phyloP scores from a whole-genome alignment of 2,329 filamentous ascomycete genomes.

The Botrytis squamosa region DNA sequence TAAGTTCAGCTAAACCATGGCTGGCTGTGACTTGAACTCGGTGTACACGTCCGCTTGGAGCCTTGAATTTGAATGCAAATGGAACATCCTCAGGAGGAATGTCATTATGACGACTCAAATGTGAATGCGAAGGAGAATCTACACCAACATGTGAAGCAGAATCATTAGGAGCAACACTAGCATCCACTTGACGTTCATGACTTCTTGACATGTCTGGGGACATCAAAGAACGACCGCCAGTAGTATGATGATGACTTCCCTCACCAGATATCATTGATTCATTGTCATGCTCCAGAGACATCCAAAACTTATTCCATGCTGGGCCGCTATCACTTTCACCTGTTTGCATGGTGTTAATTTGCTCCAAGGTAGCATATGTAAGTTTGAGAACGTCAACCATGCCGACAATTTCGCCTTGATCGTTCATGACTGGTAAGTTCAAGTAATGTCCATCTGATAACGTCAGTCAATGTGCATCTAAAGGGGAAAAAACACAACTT shows the following conservation, averaged over 20 bases:
- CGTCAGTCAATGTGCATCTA: slow-evolving; percentile 26
- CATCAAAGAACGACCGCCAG: slow-evolving; percentile 72
- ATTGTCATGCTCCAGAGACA: slow-evolving; percentile 83
- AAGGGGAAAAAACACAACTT: slow-evolving; percentile 41
- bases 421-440: slow-evolving; percentile 98
- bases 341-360: slow-evolving; percentile 92
- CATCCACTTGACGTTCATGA: slow-evolving; percentile 62
- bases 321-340: slow-evolving; percentile 82
- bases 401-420: slow-evolving; percentile 92
- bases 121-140: slow-evolving; percentile 72
- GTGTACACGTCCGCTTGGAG: slow-evolving; percentile 90
- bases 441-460: slow-evolving; percentile 88
- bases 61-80: slow-evolving; percentile 99
- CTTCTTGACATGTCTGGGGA: slow-evolving; percentile 71
- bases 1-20: slow-evolving; percentile 76
- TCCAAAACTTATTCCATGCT: slow-evolving; percentile 99
- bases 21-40: slow-evolving; percentile 80
- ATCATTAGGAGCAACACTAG: slow-evolving; percentile 88
- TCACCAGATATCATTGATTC: slow-evolving; percentile 96
- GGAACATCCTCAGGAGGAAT: slow-evolving; percentile 66
- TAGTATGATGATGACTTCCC: slow-evolving; percentile 68
- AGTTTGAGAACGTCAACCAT: slow-evolving; percentile 99
- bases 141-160: slow-evolving; percentile 90
- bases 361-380: slow-evolving; percentile 95
- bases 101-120: slow-evolving; percentile 53